Conservation (phyloP, 1,284 basidiomycete genomes). For the Tremellales sp. region DNA sequence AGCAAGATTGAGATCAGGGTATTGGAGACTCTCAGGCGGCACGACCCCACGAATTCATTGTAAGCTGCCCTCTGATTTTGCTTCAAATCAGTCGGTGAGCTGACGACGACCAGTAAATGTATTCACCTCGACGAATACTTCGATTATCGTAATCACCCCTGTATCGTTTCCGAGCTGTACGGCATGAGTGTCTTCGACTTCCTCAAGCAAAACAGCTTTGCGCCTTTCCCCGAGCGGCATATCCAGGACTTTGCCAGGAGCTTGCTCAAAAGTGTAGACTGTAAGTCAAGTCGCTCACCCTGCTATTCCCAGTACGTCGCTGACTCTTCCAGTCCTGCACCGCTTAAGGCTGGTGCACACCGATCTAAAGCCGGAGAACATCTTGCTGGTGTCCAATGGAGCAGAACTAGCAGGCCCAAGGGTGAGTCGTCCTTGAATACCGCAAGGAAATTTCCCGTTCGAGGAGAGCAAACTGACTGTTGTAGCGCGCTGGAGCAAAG, state of each 20-base stretch:
- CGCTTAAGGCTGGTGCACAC: conserved; percentile 90
- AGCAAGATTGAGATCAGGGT: conserved; percentile 98
- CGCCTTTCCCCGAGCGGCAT: conserved; percentile 90
- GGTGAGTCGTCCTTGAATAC: conserved; percentile 10
- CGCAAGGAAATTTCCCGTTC: not conserved
- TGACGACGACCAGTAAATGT: conserved; percentile 78
- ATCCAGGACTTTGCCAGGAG: conserved; percentile 95
- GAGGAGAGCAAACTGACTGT: not conserved
- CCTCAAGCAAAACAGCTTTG: conserved; percentile 95
- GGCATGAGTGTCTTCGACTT: conserved; percentile 99
- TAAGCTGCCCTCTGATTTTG: conserved; percentile 51
- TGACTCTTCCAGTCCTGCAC: conserved; percentile 73
- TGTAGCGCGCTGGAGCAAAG: conserved; percentile 20
- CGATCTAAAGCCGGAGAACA: conserved; percentile 98
- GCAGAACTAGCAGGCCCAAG: conserved; percentile 47
- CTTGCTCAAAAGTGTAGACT: conserved; percentile 87
- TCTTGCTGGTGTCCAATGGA: conserved; percentile 85
- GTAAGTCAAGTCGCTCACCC: conserved; percentile 55
- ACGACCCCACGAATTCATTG: conserved; percentile 86
- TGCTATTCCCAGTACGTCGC: conserved; percentile 2
- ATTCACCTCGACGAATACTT: conserved; percentile 94
- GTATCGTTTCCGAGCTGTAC: conserved; percentile 91
- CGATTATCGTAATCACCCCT: conserved; percentile 96
- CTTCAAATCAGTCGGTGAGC: not conserved
- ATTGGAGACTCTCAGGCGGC: conserved; percentile 81